Conservation (phyloP, 2,329 filamentous ascomycete species). For the Hymenotorrendiella dingleyae region DNA sequence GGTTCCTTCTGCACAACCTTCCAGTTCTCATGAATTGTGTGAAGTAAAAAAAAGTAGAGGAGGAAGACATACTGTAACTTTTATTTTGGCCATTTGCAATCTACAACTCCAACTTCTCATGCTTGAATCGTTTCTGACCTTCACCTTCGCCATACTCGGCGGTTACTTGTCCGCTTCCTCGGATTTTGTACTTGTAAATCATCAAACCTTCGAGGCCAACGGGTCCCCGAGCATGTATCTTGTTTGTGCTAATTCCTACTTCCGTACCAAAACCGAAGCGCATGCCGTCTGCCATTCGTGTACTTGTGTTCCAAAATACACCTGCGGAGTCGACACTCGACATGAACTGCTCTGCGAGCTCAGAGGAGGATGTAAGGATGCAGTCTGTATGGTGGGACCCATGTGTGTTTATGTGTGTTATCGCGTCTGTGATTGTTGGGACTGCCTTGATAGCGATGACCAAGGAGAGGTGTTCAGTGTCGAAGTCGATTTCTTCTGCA, state of each 20-base stretch:
- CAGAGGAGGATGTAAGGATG: constrained; percentile 68
- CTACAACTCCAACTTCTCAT: constrained; percentile 40
- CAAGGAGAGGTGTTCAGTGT: constrained; percentile 85
- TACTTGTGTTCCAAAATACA: constrained; percentile 96
- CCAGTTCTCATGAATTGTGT: too few relatives aligned
- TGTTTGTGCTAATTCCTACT: constrained; percentile 97
- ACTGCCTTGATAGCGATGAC: constrained; percentile 81
- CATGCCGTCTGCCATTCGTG: constrained; percentile 93
- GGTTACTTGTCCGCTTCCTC: constrained; percentile 77
- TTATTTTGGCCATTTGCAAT: too few relatives aligned
- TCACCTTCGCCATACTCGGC: constrained; percentile 64
- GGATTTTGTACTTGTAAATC: constrained; percentile 94
- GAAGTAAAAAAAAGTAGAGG: too few relatives aligned
- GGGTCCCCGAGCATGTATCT: constrained; percentile 90
- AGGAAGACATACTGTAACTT: too few relatives aligned
- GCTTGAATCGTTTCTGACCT: constrained; percentile 53
- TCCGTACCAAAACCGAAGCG: constrained; percentile 96
- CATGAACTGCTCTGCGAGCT: constrained; percentile 76
- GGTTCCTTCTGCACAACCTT: too few relatives aligned
- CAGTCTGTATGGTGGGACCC: constrained; percentile 91
- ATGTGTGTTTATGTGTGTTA: constrained; percentile 85
- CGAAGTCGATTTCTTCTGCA: constrained; percentile 65
- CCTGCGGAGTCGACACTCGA: constrained; percentile 80
- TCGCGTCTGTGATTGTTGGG: constrained; percentile 59
- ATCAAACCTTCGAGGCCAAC: constrained; percentile 91